Percentiles rank a stretch among this genome's conserved stretches.
Evolutionary conservation across 768 basidiomycete species (phyloP).

Genomic region (Phaffia australis): DNA sequence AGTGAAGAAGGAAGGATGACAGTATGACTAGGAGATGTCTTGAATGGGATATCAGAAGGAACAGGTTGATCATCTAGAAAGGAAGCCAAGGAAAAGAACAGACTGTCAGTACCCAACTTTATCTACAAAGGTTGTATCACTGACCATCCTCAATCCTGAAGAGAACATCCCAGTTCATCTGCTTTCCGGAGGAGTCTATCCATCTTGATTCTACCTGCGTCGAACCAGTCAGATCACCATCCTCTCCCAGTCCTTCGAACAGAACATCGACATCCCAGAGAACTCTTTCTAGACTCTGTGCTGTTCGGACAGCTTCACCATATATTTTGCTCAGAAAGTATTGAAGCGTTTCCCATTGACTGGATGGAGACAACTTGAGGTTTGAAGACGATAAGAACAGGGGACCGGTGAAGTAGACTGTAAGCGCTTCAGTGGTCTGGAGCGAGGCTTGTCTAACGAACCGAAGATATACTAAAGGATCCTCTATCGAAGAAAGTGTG

Average conservation of each 20-base stretch:
- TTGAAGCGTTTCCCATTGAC: slow-evolving; percentile 58
- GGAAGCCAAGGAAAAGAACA: neutral
- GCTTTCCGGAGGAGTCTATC: slow-evolving; percentile 20
- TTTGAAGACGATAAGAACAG: slow-evolving; percentile 4
- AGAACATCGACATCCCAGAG: slow-evolving; percentile 69
- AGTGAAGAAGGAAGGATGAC: slow-evolving; percentile 10
- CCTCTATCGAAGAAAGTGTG: neutral
- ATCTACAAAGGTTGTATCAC: neutral
- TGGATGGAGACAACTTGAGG: slow-evolving; percentile 19
- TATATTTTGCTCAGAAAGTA: slow-evolving; percentile 70
- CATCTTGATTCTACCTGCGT: slow-evolving; percentile 37
- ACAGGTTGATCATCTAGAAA: neutral
- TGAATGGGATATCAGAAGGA: neutral
- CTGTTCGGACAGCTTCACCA: slow-evolving; percentile 67
- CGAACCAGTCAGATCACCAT: slow-evolving; percentile 33
- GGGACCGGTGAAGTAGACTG: slow-evolving; percentile 9
- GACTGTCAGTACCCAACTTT: neutral
- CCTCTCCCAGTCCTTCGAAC: slow-evolving; percentile 49
- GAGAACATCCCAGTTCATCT: slow-evolving; percentile 36
- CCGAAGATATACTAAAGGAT: neutral
- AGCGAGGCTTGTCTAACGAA: slow-evolving; percentile 6
- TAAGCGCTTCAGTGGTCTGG: slow-evolving; percentile 7
- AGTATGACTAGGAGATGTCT: slow-evolving; percentile 12
- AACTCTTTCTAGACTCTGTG: slow-evolving; percentile 55
- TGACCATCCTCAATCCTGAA: slow-evolving; percentile 37